phyloP scores from a whole-genome alignment of 371 early-diverging fungal genomes.

The Nosema bombycis region DNA sequence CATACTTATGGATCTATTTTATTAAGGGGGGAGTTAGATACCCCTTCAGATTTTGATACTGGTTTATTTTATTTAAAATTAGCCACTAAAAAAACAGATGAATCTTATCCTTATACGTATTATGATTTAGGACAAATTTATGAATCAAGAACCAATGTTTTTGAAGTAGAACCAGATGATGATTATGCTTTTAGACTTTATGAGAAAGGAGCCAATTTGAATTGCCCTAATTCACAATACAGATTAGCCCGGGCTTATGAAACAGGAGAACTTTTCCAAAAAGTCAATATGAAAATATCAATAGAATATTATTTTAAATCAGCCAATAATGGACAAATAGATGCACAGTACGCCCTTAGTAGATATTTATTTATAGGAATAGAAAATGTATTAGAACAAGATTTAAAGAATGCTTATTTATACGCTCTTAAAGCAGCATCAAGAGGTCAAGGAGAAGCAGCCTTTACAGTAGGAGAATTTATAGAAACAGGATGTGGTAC shows the following conservation, averaged over 20 bases:
- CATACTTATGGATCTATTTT: conserved; percentile 64
- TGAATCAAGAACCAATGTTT: conserved; percentile 41
- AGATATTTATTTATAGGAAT: conserved; percentile 47
- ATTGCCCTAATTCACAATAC: conserved; percentile 62
- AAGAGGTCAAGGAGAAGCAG: conserved; percentile 49
- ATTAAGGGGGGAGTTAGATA: conserved; percentile 45
- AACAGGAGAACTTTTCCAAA: conserved; percentile 53
- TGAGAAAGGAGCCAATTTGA: conserved; percentile 55
- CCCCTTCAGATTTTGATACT: conserved; percentile 50
- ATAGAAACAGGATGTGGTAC: conserved; percentile 50
- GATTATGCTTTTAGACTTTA: conserved; percentile 61
- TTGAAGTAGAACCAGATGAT: conserved; percentile 51
- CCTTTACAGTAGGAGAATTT: conserved; percentile 53
- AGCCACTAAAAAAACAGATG: conserved; percentile 56
- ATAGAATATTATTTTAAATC: conserved; percentile 58
- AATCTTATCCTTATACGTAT: conserved; percentile 61
- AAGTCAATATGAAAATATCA: conserved; percentile 34
- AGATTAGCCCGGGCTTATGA: conserved; percentile 58
- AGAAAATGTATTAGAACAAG: background rate
- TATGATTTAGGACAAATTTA: conserved; percentile 64
- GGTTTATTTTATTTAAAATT: conserved; percentile 64
- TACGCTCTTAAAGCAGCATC: conserved; percentile 56
- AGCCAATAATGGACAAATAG: conserved; percentile 60
- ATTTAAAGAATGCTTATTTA: conserved; percentile 39
- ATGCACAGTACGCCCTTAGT: conserved; percentile 52